Evolutionary conservation across 768 basidiomycete genomes (phyloP), one percentile per base, ranked within the genome.

Genomic region (Panus rudis): DNA sequence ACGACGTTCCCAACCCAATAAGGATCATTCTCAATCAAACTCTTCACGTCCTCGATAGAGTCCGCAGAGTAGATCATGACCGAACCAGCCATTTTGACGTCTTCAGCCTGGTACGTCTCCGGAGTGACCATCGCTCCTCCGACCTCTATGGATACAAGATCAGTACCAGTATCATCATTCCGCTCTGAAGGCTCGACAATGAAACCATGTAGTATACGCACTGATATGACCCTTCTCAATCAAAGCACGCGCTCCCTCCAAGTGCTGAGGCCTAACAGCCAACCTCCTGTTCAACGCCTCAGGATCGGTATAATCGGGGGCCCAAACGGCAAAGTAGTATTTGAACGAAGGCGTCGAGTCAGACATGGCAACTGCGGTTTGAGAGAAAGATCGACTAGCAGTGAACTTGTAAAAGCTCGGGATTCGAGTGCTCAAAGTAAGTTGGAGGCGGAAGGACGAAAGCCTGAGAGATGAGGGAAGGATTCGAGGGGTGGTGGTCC

Each of bases 281-380:
- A 81, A 62, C 24, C 84, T 70, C n/a, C 72, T 70, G 17, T 68
- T 68, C 32, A 77, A 70, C 3, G 76, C 73, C 3, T 71, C 81
- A 39, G 69, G 67, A 42, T 81, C 78, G 11, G 73, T 73, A 52
- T 69, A 73, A 56, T 86, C 84, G 2, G 81, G 82, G 2, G 81
- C 79, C 51, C 76, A 84, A 23, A 86, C 75, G 41, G 81, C 51
- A 57, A 79, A 80, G 34, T 56, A 62, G 44, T 66, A 37, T 17
- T 19, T 44, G n/a, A n/a, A n/a, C n/a, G 25, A 22, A 11, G 12
- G 25, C 19, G 28, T 41, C 24, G 43, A 14, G 4, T 20, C 14
- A 22, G 48, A 39, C 48, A 49, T 49, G 34, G n/a, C n/a, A n/a
- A n/a, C n/a, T n/a, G n/a, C n/a, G n/a, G n/a, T n/a, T n/a, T n/a